phyloP scores from a whole-genome alignment of 2,329 filamentous ascomycete genomes.

The Emergomyces africanus region DNA sequence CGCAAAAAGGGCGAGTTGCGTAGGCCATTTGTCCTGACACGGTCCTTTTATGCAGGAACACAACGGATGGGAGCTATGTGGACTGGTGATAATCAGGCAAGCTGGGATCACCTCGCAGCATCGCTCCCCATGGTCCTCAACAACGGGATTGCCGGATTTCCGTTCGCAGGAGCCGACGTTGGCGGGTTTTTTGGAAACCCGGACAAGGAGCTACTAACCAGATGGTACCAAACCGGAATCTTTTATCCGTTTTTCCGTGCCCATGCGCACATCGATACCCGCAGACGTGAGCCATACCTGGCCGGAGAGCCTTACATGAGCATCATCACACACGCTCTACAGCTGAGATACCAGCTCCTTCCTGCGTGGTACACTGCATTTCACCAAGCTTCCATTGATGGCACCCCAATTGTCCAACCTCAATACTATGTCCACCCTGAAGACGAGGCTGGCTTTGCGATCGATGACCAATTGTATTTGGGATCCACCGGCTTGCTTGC shows the following conservation, averaged over 20 bases:
- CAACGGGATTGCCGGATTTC: conserved; percentile 84
- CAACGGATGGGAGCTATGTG: conserved; percentile 93
- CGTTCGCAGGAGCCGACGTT: conserved; percentile 89
- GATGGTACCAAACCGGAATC: conserved; percentile 93
- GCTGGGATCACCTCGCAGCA: conserved; percentile 80
- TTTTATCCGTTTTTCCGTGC: conserved; percentile 98
- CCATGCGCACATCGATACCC: conserved; percentile 92
- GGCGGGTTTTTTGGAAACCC: conserved; percentile 98
- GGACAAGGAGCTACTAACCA: conserved; percentile 74
- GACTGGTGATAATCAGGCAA: conserved; percentile 95
- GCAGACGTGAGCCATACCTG: conserved; percentile 86
- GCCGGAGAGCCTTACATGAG: conserved; percentile 69
- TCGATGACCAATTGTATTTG: conserved; percentile 91
- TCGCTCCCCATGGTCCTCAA: conserved; percentile 88
- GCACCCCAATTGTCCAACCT: conserved; percentile 76
- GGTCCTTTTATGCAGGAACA: conserved; percentile 81
- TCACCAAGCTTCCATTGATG: conserved; percentile 70
- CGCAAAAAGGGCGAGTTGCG: conserved; percentile 76
- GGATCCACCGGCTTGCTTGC: conserved; percentile 80
- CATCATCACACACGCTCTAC: conserved; percentile 77
- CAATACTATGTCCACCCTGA: conserved; percentile 86
- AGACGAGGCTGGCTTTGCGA: conserved; percentile 72
- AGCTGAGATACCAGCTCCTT: conserved; percentile 76
- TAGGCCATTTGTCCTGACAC: conserved; percentile 84
- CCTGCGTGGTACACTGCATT: conserved; percentile 97